Conservation (phyloP, 805 yeast genomes). For the Barnettozyma salicaria region DNA sequence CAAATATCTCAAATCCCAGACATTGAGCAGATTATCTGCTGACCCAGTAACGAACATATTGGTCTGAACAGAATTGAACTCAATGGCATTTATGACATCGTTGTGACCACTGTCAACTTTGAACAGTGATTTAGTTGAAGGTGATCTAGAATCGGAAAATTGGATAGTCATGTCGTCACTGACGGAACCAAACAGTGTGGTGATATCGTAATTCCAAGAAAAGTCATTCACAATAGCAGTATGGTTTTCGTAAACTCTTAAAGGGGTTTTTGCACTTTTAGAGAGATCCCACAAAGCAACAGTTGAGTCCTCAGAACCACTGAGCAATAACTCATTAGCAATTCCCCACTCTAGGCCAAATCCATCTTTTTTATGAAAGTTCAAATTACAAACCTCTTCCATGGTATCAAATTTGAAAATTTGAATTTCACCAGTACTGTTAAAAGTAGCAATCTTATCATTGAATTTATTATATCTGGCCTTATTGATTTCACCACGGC, state of each 20-base stretch:
- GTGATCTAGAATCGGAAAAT: constrained; percentile 50
- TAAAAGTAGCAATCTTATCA: constrained; percentile 20
- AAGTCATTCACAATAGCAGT: constrained; percentile 60
- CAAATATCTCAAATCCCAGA: constrained; percentile 71
- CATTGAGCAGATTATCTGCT: constrained; percentile 63
- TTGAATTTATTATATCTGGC: constrained; percentile 40
- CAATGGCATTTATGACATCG: constrained; percentile 62
- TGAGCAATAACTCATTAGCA: constrained; percentile 39
- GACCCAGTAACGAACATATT: constrained; percentile 69
- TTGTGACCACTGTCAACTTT: constrained; percentile 43
- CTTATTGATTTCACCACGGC: constrained; percentile 55
- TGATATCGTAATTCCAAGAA: constrained; percentile 43
- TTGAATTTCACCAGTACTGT: constrained; percentile 41
- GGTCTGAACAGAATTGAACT: constrained; percentile 52
- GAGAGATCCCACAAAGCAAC: constrained; percentile 67
- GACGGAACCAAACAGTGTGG: constrained; percentile 57
- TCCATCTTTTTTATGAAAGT: constrained; percentile 61
- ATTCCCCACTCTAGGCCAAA: constrained; percentile 66
- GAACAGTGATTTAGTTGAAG: constrained; percentile 32
- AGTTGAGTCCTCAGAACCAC: constrained; percentile 62
- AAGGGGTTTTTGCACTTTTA: constrained; percentile 35
- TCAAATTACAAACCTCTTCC: constrained; percentile 29
- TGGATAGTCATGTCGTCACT: constrained; percentile 62
- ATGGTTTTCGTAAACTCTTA: constrained; percentile 41
- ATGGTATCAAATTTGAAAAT: constrained; percentile 32